Conservation (phyloP, 1,139 yeast genomes). For the Saccharomyces pastorianus region DNA sequence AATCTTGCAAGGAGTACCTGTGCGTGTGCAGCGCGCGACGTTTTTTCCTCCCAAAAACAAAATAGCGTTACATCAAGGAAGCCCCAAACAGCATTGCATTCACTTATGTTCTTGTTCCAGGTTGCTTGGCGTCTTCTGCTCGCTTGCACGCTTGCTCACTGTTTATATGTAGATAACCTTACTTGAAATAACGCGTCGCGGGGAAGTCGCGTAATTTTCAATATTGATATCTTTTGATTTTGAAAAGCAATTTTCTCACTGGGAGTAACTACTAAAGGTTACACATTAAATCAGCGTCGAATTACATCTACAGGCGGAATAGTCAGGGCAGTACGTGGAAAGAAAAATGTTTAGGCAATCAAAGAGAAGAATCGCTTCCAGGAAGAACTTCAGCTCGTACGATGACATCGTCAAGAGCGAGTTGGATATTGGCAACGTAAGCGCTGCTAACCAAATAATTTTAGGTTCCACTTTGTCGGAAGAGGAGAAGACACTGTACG, state of each 20-base stretch:
- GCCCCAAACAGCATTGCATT: too few species aligned
- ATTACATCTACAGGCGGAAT: not conserved
- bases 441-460: conserved; percentile 7
- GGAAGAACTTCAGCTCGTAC: conserved; percentile 52
- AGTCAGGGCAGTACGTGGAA: not conserved
- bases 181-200: not conserved
- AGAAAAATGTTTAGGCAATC: conserved; percentile 60
- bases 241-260: not conserved
- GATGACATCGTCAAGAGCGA: conserved; percentile 8
- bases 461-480: conserved; percentile 15
- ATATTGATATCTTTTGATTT: not conserved
- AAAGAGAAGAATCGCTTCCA: conserved; percentile 67
- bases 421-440: conserved; percentile 1
- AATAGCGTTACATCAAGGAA: not conserved
- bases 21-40: not conserved
- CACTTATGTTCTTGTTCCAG: not conserved
- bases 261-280: not conserved
- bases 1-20: not conserved
- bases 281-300: not conserved
- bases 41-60: not conserved
- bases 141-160: not conserved
- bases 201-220: not conserved
- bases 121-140: not conserved
- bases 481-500: conserved; percentile 27
- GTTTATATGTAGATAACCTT: not conserved